Percentiles rank a stretch among this genome's conserved stretches.
Conservation (phyloP, 805 yeast species). For the Lachancea nothofagi region DNA sequence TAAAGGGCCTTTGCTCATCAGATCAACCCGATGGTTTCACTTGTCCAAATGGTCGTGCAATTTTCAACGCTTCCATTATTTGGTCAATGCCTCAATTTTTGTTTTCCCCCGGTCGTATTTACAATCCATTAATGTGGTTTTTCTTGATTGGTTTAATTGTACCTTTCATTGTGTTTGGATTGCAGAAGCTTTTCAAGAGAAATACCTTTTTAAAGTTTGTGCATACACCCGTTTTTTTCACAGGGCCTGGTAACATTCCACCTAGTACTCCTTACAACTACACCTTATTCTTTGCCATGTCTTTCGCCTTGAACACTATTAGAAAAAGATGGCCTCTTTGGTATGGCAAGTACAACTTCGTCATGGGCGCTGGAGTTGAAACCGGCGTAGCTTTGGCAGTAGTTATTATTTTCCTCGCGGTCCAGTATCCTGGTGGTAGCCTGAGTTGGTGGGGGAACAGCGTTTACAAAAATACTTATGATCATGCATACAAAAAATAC, state of each 20-base stretch:
- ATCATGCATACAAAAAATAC: slow-evolving; percentile 31
- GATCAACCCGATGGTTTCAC: slow-evolving; percentile 40
- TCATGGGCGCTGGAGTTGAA: slow-evolving; percentile 55
- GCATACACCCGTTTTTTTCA: slow-evolving; percentile 61
- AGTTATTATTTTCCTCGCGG: slow-evolving; percentile 47
- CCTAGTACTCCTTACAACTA: slow-evolving; percentile 72
- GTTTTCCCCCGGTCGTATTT: slow-evolving; percentile 45
- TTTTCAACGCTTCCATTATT: slow-evolving; percentile 47
- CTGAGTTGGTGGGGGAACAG: slow-evolving; percentile 57
- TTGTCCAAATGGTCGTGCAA: slow-evolving; percentile 39
- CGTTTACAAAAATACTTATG: slow-evolving; percentile 40
- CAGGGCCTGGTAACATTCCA: slow-evolving; percentile 57
- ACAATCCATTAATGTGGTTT: slow-evolving; percentile 51
- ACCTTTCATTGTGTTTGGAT: slow-evolving; percentile 34
- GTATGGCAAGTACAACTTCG: slow-evolving; percentile 59
- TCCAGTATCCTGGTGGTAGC: slow-evolving; percentile 41
- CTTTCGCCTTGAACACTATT: slow-evolving; percentile 41
- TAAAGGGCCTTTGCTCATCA: slow-evolving; percentile 36
- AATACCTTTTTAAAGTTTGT: slow-evolving; percentile 34
- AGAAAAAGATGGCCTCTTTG: slow-evolving; percentile 45
- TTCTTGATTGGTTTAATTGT: slow-evolving; percentile 46
- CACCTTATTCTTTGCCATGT: slow-evolving; percentile 45
- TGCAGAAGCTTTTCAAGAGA: slow-evolving; percentile 29
- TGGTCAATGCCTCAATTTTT: slow-evolving; percentile 52
- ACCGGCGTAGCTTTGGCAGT: slow-evolving; percentile 61